Conservation (phyloP, 345 rosid genomes). For the Moricandia arvensis region DNA sequence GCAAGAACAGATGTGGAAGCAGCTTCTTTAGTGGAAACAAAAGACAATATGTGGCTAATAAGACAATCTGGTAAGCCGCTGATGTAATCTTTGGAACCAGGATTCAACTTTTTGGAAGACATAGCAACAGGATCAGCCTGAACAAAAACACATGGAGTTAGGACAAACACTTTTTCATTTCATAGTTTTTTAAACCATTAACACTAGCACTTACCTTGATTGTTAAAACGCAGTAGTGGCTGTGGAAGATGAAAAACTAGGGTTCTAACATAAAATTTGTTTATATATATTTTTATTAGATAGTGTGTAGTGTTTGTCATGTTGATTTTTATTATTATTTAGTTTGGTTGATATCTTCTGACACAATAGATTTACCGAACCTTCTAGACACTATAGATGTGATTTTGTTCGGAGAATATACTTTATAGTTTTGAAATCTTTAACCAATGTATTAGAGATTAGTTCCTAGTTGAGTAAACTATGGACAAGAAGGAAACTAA, state of each 20-base stretch:
- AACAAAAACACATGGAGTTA: not conserved
- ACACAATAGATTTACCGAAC: not conserved
- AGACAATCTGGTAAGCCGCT: not conserved
- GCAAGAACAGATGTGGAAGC: slow-evolving; percentile 11
- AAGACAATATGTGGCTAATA: not conserved
- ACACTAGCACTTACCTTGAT: not conserved
- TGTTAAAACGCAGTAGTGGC: not conserved
- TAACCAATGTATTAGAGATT: not conserved
- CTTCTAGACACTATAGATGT: not conserved
- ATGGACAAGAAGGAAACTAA: not conserved
- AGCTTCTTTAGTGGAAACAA: slow-evolving; percentile 12
- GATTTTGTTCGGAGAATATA: not conserved
- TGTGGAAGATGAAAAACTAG: no score
- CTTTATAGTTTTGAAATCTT: not conserved
- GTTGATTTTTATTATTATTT: not conserved
- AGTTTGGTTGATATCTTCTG: not conserved
- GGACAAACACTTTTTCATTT: not conserved
- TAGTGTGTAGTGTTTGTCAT: not conserved
- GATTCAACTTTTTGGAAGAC: no score
- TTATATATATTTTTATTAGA: not conserved
- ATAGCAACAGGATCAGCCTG: not conserved
- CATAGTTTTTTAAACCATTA: not conserved
- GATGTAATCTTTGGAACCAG: not conserved
- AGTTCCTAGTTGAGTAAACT: not conserved
- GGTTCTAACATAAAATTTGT: not conserved